Conservation (phyloP, 1,284 basidiomycete genomes). For the Wolfiporia cocos region DNA sequence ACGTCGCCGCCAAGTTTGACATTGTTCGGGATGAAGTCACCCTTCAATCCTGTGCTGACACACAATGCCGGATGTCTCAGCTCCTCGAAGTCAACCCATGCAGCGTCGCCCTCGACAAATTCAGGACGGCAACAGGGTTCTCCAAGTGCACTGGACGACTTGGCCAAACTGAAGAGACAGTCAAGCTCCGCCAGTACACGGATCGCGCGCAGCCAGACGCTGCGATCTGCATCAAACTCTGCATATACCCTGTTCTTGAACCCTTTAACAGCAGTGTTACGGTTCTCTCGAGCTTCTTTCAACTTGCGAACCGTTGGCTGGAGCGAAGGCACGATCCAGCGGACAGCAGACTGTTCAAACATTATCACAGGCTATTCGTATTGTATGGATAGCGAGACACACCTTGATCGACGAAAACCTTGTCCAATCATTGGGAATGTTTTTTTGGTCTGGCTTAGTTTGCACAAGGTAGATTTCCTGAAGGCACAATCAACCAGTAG, state of each 20-base stretch:
- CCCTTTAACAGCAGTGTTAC: constrained; percentile 69
- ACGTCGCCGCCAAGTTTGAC: constrained; percentile 79
- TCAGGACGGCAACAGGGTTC: constrained; percentile 91
- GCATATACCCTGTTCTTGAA: constrained; percentile 79
- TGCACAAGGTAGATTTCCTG: constrained; percentile 89
- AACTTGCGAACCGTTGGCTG: constrained; percentile 68
- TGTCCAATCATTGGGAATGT: constrained; percentile 79
- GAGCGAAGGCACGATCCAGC: constrained; percentile 76
- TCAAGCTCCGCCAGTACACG: constrained; percentile 85
- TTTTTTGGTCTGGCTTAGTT: constrained; percentile 50
- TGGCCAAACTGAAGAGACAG: constrained; percentile 90
- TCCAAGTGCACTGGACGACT: constrained; percentile 84
- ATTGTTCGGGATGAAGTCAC: constrained; percentile 92
- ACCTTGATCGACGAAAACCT: constrained; percentile 83
- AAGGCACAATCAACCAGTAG: neutral
- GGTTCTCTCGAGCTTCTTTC: constrained; percentile 90
- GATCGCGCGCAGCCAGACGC: constrained; percentile 73
- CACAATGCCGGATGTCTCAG: constrained; percentile 85
- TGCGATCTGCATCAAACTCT: constrained; percentile 84
- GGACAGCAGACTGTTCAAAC: constrained; percentile 49
- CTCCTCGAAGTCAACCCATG: constrained; percentile 75
- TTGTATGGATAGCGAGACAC: neutral
- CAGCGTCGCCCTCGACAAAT: constrained; percentile 76
- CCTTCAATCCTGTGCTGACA: constrained; percentile 48
- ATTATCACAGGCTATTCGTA: neutral